These are phyloP conservation scores for Pythium vanterpoolii DNA, from an alignment of 352 stramenopile species.

Conservation along the genomic window DNA sequence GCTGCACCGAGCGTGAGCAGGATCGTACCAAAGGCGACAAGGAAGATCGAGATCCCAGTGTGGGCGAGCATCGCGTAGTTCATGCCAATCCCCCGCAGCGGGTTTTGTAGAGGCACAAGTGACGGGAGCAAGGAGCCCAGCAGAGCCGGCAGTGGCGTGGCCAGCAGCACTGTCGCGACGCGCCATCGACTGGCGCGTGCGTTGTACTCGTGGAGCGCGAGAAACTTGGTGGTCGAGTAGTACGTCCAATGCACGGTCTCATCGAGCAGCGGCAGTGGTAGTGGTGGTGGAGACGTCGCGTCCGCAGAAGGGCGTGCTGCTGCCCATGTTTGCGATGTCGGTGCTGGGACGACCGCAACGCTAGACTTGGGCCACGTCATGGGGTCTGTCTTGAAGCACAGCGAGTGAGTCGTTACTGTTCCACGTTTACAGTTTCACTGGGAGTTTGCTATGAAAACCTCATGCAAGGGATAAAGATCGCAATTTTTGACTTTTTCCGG, in stretches of 20 bases:
- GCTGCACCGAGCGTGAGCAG: slow-evolving; percentile 4
- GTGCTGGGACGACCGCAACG: not conserved
- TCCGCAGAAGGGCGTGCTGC: not conserved
- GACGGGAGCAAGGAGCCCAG: slow-evolving; percentile 2
- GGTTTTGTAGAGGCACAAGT: slow-evolving; percentile 6
- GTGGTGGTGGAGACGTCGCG: not conserved
- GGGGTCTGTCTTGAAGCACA: not conserved
- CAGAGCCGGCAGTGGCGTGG: slow-evolving; percentile 5
- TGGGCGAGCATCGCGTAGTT: not conserved
- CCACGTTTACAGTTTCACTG: no score
- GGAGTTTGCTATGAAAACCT: no score
- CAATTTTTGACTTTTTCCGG: no score
- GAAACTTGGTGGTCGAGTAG: slow-evolving; percentile 19
- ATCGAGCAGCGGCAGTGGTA: not conserved
- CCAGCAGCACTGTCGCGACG: slow-evolving; percentile 5
- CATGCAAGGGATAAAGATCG: no score
- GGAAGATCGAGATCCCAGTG: not conserved
- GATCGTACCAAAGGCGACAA: slow-evolving; percentile 14
- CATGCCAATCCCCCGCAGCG: not conserved
- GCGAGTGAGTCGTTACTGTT: not conserved
- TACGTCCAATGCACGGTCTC: not conserved
- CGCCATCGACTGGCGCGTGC: not conserved
- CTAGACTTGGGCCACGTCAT: not conserved
- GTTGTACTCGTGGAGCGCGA: slow-evolving; percentile 14
- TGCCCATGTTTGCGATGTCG: not conserved